Evolutionary conservation across 2,329 filamentous ascomycete genomes (phyloP), one percentile per base, ranked within the genome.

Genomic region (Stachybotrys elegans): DNA sequence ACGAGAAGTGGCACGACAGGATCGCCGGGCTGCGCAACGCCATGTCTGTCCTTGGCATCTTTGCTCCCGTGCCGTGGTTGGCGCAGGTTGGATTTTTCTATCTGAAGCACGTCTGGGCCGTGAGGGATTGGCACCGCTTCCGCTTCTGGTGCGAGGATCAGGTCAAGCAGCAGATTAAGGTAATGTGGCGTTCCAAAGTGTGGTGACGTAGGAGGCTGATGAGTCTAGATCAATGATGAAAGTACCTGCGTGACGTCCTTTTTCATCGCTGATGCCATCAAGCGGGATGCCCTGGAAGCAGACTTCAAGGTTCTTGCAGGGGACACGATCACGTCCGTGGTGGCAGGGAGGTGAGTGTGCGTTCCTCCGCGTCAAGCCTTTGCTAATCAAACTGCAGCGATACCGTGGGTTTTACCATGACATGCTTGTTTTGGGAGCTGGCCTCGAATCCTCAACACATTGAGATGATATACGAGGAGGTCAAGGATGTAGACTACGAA

Each of bases 31-130:
- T 61, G 13, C 58, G 57, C 20, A 45, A 50, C 4, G 57, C 58
- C 1, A 40, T 59, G 6, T 51, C 53, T 1, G 44, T 66, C 2
- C 47, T 63, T 4, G 61, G 60, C 1, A 57, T 59, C 6, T 34
- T 59, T n/a, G 54, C 51, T 36, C 56, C 59, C 1, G 42, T 53
- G 0, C 57, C 60, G 2, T 60, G 57, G 56, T 44, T 59, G 7
- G 32, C 56, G 3, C 51, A 56, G 13, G 43, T 57, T 16, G 54
- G 48, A 14, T 51, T 56, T 43, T 51, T 49, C 34, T 45, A 54
- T 12, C 34, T 37, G 11, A 49, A 49, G 8, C 46, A 50, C 5
- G 40, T 53, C 17, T 25, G 38, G 12, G 36, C 48, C 29, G 35
- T 57, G 22, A 46, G 44, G 38, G 53, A 57, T 46, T 60, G 56